phyloP scores from a whole-genome alignment of 139 green algal genomes.

The Pseudopediastrum boryanum region DNA sequence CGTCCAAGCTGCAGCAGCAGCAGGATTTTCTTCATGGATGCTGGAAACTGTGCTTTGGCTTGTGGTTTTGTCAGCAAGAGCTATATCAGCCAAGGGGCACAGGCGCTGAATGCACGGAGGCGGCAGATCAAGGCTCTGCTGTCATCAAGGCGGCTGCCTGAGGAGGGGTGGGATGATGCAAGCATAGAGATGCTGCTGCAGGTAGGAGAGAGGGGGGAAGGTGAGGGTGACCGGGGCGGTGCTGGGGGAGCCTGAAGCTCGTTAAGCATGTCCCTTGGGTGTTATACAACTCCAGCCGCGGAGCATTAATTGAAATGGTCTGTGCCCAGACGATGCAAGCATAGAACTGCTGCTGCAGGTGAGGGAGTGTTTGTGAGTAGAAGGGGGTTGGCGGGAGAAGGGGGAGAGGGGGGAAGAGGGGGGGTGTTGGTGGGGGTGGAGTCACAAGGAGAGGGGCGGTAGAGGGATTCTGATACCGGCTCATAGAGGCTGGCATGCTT shows the following conservation, averaged over 20 bases:
- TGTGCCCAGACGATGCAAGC: neutral
- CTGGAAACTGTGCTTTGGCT: constrained; percentile 60
- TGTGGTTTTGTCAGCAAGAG: constrained; percentile 58
- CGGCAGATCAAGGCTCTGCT: constrained; percentile 39
- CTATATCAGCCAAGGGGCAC: constrained; percentile 80
- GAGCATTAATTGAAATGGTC: neutral
- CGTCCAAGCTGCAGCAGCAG: neutral
- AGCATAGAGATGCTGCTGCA: constrained; percentile 89
- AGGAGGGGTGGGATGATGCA: constrained; percentile 84
- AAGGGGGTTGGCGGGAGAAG: neutral
- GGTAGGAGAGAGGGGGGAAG: no score
- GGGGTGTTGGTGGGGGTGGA: no score
- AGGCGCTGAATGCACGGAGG: constrained; percentile 52
- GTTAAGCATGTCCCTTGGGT: neutral
- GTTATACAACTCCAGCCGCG: neutral
- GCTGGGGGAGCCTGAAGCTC: neutral
- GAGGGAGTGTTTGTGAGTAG: neutral
- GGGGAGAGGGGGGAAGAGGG: no score
- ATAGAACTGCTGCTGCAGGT: neutral
- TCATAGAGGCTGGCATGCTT: neutral
- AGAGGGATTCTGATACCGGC: no score
- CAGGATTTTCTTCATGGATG: constrained; percentile 59
- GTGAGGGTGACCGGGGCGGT: no score
- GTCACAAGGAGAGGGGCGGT: no score
- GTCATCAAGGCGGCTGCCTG: constrained; percentile 69